Conservation (phyloP, 495 filamentous ascomycete genomes). For the Annulohypoxylon maeteangense region DNA sequence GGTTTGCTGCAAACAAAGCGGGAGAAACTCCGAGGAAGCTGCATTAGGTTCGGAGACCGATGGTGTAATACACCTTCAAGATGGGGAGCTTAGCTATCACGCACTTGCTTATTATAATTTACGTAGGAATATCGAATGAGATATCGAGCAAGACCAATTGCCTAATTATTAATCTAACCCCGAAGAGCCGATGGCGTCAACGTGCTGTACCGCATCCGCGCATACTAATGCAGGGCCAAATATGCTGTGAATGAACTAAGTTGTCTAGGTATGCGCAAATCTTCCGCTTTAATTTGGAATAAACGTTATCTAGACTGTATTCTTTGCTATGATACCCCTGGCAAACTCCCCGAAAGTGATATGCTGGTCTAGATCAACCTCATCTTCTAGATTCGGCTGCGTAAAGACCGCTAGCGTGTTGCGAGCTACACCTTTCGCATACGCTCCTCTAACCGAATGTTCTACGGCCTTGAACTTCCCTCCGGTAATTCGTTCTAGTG, state of each 20-base stretch:
- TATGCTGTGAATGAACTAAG: neutral
- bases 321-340: slow-evolving; percentile 81
- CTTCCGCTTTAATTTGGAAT: neutral
- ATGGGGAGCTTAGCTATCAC: neutral
- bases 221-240: neutral
- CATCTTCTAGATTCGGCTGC: slow-evolving; percentile 90
- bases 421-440: slow-evolving; percentile 70
- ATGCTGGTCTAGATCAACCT: slow-evolving; percentile 77
- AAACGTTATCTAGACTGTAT: slow-evolving; percentile 62
- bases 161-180: neutral
- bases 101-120: neutral
- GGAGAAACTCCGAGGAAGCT: slow-evolving; percentile 37
- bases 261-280: neutral
- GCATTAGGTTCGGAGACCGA: slow-evolving; percentile 32
- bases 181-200: neutral
- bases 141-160: neutral
- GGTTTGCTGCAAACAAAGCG: slow-evolving; percentile 2
- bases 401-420: slow-evolving; percentile 98
- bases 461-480: slow-evolving; percentile 94
- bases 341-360: slow-evolving; percentile 90
- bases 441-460: slow-evolving; percentile 86
- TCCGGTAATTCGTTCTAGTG: slow-evolving; percentile 85
- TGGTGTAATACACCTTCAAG: slow-evolving; percentile 7
- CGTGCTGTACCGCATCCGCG: neutral
- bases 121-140: neutral